Base-by-base conservation (phyloP, 805 yeast genomes). In the Metschnikowia kofuensis region DNA sequence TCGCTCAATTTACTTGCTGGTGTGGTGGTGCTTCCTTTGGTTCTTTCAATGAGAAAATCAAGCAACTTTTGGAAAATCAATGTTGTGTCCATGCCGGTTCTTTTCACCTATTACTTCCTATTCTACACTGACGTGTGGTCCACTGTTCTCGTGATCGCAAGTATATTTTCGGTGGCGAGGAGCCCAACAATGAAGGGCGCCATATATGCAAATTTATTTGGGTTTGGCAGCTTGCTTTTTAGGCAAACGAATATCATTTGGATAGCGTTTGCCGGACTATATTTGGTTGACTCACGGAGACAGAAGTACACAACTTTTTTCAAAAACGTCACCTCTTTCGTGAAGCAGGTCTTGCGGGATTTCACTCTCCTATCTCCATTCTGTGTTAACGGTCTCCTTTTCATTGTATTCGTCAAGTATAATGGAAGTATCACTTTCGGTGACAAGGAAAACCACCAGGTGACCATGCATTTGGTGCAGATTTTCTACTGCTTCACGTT, bases 71-170 rank as follows among this genome's bases (percentile, higher is more conserved):
- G 67, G 67, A 43, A 55, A 2, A 55, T 66, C 44, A 67, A 65
- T 52, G 48, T 70, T 6, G 53, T 63, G 28, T 62, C 84, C 7
- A 79, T 83, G 57, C 98, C 99, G 1, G 70, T 91, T 44, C 61
- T 92, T 45, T 73, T 84, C 26, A 76, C 90, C 4, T 92, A 84
- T 66, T 83, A 85, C 57, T 82, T 83, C 32, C 69, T 94, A 34
- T 94, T 83, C 68, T 94, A 94, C 67, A 94, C 99, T 0, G 99
- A 94, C 62, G 85, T 90, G 1, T 91, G 97, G 98, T 80, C 97
- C 0, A 79, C 94, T 0, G 76, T 87, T 1, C 69, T 88, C 29
- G 77, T 91, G 7, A 51, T 88, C 11, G 72, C 75, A 2, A 75
- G 86, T 2, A 70, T 83, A 32, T 72, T 82, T 6, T 59, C 77